Evolutionary conservation across 768 basidiomycete genomes (phyloP), one percentile per base, ranked within the genome.

Genomic region (Amanita thiersii): DNA sequence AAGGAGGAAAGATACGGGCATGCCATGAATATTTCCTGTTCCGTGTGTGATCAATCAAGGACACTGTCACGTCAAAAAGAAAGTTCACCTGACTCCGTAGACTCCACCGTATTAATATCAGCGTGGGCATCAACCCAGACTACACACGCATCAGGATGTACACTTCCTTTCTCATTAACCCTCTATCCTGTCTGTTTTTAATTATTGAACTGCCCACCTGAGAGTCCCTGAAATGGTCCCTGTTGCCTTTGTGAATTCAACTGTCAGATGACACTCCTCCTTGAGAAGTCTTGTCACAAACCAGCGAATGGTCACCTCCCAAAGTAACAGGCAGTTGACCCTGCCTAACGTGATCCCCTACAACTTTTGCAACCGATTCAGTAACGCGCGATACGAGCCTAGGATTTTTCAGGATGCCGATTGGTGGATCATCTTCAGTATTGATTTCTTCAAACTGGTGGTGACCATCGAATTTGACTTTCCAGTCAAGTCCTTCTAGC

Each of bases 41-140:
- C 5, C 7, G 14, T 21, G 12, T 24, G 38, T 42, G 20, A 46
- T 48, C 19, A 40, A 38, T 18, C 20, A 29, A 4, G 30, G 8
- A 28, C 31, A 14, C 14, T 15, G 28, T 12, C 6, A 35, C 38
- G n/a, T 11, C 34, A 43, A 54, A 56, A 40, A 30, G 46, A 5
- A 33, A 25, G 53, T 64, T 42, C 56, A 76, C 84, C 84, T 51
- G 84, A 79, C 31, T 66, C 81, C 14, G 92, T 92, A 11, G 86
- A 78, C 43, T 83, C 77, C 8, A 73, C 64, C 4, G 93, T 96
- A 62, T 99, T 97, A 66, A 99, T 90, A 58, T 98, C 96, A 14
- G 91, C 85, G 53, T 97, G 96, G 2, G 96, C 96, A 57, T 99
- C 96, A 45, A 98, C 69, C 96, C 96, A 98, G 47, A 99, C 67